These are phyloP conservation scores for Colletotrichum gloeosporioides DNA, from an alignment of 2,329 filamentous ascomycete species.

Conservation along the genomic window DNA sequence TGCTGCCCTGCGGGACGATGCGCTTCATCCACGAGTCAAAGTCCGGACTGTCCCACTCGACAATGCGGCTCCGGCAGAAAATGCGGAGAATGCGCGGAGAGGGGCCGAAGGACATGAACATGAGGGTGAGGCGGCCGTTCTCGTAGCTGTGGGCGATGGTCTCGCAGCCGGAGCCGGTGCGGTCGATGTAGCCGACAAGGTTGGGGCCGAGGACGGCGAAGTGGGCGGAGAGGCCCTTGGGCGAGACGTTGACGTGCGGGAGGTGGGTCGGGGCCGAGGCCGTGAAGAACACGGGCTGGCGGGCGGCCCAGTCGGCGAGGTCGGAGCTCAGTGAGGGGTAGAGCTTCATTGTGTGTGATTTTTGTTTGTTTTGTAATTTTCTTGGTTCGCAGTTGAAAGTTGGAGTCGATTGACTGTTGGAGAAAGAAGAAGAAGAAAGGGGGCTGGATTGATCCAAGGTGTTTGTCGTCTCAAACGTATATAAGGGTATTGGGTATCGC, in stretches of 20 bases:
- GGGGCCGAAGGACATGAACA: constrained; percentile 72
- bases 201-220: constrained; percentile 65
- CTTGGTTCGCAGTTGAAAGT: neutral
- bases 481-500: constrained; percentile 18
- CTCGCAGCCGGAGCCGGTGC: constrained; percentile 77
- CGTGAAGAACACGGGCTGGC: constrained; percentile 78
- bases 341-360: constrained; percentile 58
- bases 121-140: constrained; percentile 76
- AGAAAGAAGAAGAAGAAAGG: neutral
- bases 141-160: constrained; percentile 79
- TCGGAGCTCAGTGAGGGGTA: constrained; percentile 59
- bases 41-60: constrained; percentile 62
- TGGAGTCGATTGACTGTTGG: neutral
- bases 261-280: constrained; percentile 73
- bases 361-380: neutral
- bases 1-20: constrained; percentile 36
- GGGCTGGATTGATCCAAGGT: neutral
- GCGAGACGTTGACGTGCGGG: constrained; percentile 76
- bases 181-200: constrained; percentile 73
- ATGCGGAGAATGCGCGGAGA: constrained; percentile 67
- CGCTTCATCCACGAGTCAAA: constrained; percentile 54
- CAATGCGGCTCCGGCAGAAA: constrained; percentile 63
- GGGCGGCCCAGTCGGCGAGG: constrained; percentile 67
- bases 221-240: constrained; percentile 71
- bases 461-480: constrained; percentile 5